Conservation (phyloP, 106 monocot species). For the Ottelia alismoides region DNA sequence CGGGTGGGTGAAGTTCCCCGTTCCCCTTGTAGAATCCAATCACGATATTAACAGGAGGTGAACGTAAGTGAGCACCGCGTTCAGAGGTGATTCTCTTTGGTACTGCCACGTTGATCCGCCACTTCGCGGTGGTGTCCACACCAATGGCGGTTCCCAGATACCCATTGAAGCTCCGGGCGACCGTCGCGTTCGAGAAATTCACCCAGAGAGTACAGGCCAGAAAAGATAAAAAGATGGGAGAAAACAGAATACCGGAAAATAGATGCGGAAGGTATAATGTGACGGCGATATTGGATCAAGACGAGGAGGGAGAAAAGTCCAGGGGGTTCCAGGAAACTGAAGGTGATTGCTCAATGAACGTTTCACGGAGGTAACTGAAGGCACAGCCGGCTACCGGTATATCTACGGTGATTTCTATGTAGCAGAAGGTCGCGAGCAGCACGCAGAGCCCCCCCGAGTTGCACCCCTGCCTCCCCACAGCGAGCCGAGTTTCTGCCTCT, state of each 20-base stretch:
- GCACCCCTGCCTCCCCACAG: too few species aligned
- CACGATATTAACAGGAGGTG: slow-evolving; percentile 71
- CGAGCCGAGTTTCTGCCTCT: too few species aligned
- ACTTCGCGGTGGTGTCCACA: slow-evolving; percentile 29
- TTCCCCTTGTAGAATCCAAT: slow-evolving; percentile 69
- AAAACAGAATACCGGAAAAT: too few species aligned
- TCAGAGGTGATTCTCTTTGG: slow-evolving; percentile 76
- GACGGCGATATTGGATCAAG: too few species aligned
- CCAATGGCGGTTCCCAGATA: slow-evolving; percentile 74
- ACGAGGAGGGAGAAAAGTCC: too few species aligned
- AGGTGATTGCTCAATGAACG: slow-evolving; percentile 78
- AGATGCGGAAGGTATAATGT: too few species aligned
- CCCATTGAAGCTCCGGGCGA: slow-evolving; percentile 74
- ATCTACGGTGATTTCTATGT: slow-evolving; percentile 95
- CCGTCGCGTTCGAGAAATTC: slow-evolving; percentile 98
- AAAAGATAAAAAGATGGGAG: too few species aligned
- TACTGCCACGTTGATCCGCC: slow-evolving; percentile 72
- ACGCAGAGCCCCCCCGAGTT: slow-evolving; percentile 92
- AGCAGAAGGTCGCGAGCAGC: slow-evolving; percentile 89
- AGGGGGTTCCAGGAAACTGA: too few species aligned
- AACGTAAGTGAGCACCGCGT: slow-evolving; percentile 55
- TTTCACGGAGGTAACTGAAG: slow-evolving; percentile 85
- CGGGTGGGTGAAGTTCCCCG: slow-evolving; percentile 40
- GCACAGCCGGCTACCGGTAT: slow-evolving; percentile 93
- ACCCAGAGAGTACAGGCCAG: too few species aligned